Conservation (phyloP, 495 filamentous ascomycete species). For the Aspergillus incahuasiensis region DNA sequence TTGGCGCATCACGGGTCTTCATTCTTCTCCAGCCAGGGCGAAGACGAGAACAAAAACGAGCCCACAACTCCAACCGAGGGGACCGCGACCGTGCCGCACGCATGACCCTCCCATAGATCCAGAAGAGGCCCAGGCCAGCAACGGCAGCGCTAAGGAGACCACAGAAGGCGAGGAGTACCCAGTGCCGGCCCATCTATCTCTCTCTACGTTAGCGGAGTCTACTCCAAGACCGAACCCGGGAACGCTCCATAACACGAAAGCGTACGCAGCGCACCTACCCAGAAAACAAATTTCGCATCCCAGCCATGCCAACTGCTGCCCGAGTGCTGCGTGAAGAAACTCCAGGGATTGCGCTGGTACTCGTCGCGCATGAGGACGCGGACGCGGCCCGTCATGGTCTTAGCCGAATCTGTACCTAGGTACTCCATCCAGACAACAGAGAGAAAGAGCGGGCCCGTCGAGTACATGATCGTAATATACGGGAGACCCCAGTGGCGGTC, state of each 20-base stretch:
- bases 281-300: slow-evolving; percentile 73
- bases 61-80: too few relatives aligned
- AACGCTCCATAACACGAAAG: too few relatives aligned
- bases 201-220: too few relatives aligned
- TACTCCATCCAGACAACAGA: slow-evolving; percentile 83
- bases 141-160: slow-evolving; percentile 57
- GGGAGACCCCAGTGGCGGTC: slow-evolving; percentile 73
- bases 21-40: too few relatives aligned
- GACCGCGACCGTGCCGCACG: too few relatives aligned
- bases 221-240: too few relatives aligned
- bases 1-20: too few relatives aligned
- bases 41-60: too few relatives aligned
- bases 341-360: slow-evolving; percentile 66
- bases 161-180: slow-evolving; percentile 62
- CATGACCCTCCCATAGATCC: slow-evolving; percentile 39
- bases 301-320: slow-evolving; percentile 75
- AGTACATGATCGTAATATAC: slow-evolving; percentile 86
- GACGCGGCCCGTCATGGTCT: slow-evolving; percentile 39
- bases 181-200: slow-evolving; percentile 60
- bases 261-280: slow-evolving; percentile 20
- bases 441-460: slow-evolving; percentile 78
- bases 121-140: slow-evolving; percentile 54
- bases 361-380: slow-evolving; percentile 59
- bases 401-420: slow-evolving; percentile 42
- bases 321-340: slow-evolving; percentile 70